phyloP scores from a whole-genome alignment of 257 asterid species.

The Solanum lycopersicoides region DNA sequence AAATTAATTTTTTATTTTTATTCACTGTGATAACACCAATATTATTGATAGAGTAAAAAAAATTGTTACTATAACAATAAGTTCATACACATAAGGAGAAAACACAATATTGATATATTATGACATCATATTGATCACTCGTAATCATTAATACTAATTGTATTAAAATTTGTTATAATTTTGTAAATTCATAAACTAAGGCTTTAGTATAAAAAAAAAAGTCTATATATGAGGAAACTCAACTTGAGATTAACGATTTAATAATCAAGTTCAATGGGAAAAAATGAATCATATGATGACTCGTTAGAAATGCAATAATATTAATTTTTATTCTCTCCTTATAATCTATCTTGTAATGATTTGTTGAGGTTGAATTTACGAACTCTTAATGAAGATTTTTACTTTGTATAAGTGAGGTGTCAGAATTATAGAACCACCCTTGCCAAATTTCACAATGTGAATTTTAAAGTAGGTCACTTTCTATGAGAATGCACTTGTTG shows the following conservation, averaged over 20 bases:
- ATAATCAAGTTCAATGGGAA: background rate
- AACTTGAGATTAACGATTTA: background rate
- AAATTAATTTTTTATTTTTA: too few species aligned
- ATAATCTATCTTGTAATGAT: background rate
- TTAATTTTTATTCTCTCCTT: too few species aligned
- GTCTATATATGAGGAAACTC: background rate
- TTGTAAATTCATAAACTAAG: background rate
- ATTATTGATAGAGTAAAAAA: too few species aligned
- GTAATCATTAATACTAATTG: background rate
- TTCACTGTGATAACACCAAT: too few species aligned
- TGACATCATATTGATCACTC: background rate
- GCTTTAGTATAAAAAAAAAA: background rate
- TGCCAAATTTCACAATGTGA: too few species aligned
- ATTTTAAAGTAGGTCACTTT: too few species aligned
- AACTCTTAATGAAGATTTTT: too few species aligned
- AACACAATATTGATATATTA: background rate
- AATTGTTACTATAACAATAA: background rate
- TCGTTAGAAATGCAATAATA: background rate
- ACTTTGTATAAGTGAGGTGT: too few species aligned
- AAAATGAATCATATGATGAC: background rate
- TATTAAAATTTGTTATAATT: background rate
- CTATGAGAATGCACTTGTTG: too few species aligned
- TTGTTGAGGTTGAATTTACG: too few species aligned
- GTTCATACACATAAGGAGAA: background rate
- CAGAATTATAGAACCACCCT: too few species aligned